These are phyloP conservation scores for Prosopis cineraria DNA, from an alignment of 306 rosid species.

Conservation along the genomic window DNA sequence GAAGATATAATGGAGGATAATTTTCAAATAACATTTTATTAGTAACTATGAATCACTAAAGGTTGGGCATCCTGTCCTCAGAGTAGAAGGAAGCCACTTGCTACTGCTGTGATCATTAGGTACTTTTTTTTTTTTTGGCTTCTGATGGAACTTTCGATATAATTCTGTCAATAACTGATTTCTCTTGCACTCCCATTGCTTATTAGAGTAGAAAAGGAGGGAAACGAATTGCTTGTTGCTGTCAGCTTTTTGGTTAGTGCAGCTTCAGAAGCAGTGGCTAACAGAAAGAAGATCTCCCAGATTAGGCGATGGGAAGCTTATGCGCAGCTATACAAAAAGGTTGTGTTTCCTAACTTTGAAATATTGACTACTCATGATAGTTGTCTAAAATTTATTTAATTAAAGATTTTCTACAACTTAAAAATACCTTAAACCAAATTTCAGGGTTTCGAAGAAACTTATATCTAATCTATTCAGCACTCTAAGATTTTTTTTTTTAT, in stretches of 20 bases:
- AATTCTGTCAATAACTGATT: conserved; percentile 12
- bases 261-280: conserved; percentile 93
- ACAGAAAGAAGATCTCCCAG: conserved; percentile 89
- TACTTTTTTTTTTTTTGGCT: conserved; percentile 19
- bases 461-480: not conserved
- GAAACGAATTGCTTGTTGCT: conserved; percentile 86
- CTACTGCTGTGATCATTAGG: conserved; percentile 91
- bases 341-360: conserved; percentile 35
- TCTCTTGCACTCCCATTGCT: conserved; percentile 32
- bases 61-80: conserved; percentile 92
- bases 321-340: conserved; percentile 86
- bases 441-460: not conserved
- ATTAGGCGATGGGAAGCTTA: conserved; percentile 88
- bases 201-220: conserved; percentile 79
- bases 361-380: not conserved
- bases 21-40: conserved; percentile 45
- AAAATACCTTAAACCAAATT: not conserved
- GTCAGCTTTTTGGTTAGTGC: conserved; percentile 80
- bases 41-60: conserved; percentile 68
- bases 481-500: not conserved
- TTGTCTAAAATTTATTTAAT: not conserved
- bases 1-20: conserved; percentile 58
- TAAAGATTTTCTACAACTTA: not conserved
- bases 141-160: conserved; percentile 10
- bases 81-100: conserved; percentile 95